Evolutionary conservation across 768 basidiomycete genomes (phyloP).

Genomic region (Mycena indigotica): DNA sequence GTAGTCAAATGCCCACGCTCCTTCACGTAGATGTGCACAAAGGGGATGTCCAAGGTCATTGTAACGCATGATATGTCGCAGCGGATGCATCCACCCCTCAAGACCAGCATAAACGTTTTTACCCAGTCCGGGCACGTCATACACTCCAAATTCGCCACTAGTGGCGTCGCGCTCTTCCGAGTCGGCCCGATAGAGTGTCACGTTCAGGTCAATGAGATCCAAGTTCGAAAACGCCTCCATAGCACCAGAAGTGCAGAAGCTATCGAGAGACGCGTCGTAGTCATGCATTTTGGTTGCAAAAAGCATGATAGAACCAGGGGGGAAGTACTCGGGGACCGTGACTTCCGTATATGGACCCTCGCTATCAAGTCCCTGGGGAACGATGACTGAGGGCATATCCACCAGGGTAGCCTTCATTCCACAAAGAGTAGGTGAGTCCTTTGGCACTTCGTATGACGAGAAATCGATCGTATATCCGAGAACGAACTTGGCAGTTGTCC

Average conservation of each 20-base stretch:
- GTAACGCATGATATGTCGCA: slow-evolving; percentile 79
- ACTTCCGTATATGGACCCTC: slow-evolving; percentile 79
- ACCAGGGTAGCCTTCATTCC: slow-evolving; percentile 75
- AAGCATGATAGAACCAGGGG: slow-evolving; percentile 94
- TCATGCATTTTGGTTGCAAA: slow-evolving; percentile 86
- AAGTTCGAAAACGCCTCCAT: slow-evolving; percentile 73
- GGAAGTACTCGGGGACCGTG: slow-evolving; percentile 83
- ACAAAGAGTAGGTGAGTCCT: slow-evolving; percentile 55
- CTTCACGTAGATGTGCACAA: slow-evolving; percentile 83
- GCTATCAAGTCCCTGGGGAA: slow-evolving; percentile 62
- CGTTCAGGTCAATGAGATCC: slow-evolving; percentile 86
- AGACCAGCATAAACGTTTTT: slow-evolving; percentile 88
- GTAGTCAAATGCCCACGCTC: slow-evolving; percentile 93
- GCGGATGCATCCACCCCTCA: slow-evolving; percentile 95
- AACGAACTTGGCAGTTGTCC: slow-evolving; percentile 79
- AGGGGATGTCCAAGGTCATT: slow-evolving; percentile 95
- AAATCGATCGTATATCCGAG: slow-evolving; percentile 78
- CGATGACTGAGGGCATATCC: slow-evolving; percentile 60
- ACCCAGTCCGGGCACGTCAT: slow-evolving; percentile 76
- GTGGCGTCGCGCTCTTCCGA: slow-evolving; percentile 93
- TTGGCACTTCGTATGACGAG: slow-evolving; percentile 54
- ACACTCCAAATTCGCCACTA: slow-evolving; percentile 75
- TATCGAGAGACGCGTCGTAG: slow-evolving; percentile 69
- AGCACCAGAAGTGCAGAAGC: slow-evolving; percentile 69
- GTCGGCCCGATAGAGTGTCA: slow-evolving; percentile 82